Conservation (phyloP, 345 rosid species). For the Gynandropsis gynandra region DNA sequence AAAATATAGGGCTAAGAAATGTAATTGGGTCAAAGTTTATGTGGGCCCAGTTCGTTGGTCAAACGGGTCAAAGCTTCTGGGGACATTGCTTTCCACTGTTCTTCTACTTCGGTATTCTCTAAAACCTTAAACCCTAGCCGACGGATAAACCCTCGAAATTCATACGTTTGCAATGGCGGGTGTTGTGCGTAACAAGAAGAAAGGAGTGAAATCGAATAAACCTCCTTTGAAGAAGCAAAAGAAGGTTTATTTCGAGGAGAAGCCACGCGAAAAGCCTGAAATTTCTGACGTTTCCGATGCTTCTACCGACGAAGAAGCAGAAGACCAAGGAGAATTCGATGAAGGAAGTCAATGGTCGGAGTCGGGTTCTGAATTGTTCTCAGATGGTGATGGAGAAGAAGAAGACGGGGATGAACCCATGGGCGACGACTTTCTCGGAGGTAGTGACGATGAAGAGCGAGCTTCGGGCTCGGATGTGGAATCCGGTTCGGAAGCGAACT, state of each 20-base stretch:
- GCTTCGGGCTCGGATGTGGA: conserved; percentile 31
- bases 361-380: conserved; percentile 22
- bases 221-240: conserved; percentile 51
- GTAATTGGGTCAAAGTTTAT: background rate
- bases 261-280: conserved; percentile 30
- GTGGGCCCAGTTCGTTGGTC: background rate
- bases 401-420: conserved; percentile 23
- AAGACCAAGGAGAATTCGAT: conserved; percentile 31
- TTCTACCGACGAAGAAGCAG: conserved; percentile 34
- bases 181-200: conserved; percentile 42
- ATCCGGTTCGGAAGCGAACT: conserved; percentile 29
- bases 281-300: conserved; percentile 39
- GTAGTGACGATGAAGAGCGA: conserved; percentile 32
- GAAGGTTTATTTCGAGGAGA: conserved; percentile 32
- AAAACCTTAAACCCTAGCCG: background rate
- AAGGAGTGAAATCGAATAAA: conserved; percentile 32
- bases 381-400: conserved; percentile 22
- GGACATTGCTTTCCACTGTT: background rate
- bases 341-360: conserved; percentile 19
- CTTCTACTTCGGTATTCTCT: too few species aligned
- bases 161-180: conserved; percentile 33
- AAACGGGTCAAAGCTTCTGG: background rate
- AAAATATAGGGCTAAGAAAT: too few species aligned
- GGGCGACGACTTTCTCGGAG: conserved; percentile 26
- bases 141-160: too few species aligned